These are phyloP conservation scores for Cladosporium velox DNA, from an alignment of 2,329 filamentous ascomycete genomes.

Conservation along the genomic window DNA sequence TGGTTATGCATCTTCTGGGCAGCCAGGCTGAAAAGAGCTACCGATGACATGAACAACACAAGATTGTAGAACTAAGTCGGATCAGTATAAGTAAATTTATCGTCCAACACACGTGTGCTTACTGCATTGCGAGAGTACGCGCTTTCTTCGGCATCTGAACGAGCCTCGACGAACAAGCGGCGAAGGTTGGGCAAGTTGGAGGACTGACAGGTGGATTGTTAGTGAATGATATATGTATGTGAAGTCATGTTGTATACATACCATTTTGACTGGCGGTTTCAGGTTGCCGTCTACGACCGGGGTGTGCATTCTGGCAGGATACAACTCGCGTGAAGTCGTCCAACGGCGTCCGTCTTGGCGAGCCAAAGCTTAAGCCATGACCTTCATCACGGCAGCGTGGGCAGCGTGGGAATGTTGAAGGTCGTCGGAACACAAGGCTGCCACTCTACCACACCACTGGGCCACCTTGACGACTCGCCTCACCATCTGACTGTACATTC, in stretches of 20 bases:
- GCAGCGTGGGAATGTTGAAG: conserved; percentile 16
- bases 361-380: conserved; percentile 19
- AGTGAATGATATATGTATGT: background rate
- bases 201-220: conserved; percentile 44
- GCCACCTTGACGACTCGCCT: conserved; percentile 7
- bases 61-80: conserved; percentile 85
- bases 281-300: background rate
- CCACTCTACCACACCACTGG: background rate
- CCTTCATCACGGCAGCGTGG: conserved; percentile 9
- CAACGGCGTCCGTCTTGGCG: conserved; percentile 15
- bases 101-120: conserved; percentile 24
- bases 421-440: background rate
- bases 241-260: background rate
- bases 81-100: background rate
- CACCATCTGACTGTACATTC: background rate
- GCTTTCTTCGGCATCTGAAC: conserved; percentile 90
- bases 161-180: conserved; percentile 90
- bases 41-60: conserved; percentile 92
- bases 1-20: conserved; percentile 74
- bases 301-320: background rate
- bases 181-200: conserved; percentile 91
- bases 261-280: conserved; percentile 9
- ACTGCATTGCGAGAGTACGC: conserved; percentile 92
- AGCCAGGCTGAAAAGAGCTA: conserved; percentile 89
- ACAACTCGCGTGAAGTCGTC: conserved; percentile 3